These are phyloP conservation scores for Debaryomycetaceae sp. DNA, from an alignment of 1,139 yeast genomes.

Conservation along the genomic window DNA sequence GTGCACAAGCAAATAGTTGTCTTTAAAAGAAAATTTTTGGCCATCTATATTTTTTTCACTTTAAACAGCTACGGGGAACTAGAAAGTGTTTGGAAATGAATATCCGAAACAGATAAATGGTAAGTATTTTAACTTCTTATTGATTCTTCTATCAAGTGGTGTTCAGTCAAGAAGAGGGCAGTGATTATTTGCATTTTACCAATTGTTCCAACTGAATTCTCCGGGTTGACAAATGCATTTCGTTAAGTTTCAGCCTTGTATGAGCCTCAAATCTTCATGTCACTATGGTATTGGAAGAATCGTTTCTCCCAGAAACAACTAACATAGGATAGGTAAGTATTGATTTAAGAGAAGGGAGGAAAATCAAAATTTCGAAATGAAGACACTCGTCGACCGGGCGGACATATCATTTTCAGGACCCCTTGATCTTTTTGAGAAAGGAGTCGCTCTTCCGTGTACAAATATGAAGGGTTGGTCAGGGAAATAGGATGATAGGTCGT, in stretches of 20 bases:
- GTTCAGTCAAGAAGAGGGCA: constrained; percentile 25
- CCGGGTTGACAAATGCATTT: constrained; percentile 72
- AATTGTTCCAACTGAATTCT: constrained; percentile 79
- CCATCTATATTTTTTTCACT: constrained; percentile 6
- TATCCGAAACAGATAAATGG: constrained; percentile 15
- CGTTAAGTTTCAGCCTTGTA: constrained; percentile 89
- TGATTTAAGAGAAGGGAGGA: not conserved
- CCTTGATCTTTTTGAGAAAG: constrained; percentile 38
- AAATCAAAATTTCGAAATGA: constrained; percentile 30
- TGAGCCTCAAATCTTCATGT: constrained; percentile 41
- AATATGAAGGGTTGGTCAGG: constrained; percentile 49
- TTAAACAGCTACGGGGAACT: not conserved
- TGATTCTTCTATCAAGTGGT: not conserved
- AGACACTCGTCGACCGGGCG: constrained; percentile 77
- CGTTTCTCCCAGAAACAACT: not conserved
- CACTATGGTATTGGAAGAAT: not conserved
- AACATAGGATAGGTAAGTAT: not conserved
- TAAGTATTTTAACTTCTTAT: constrained; percentile 9
- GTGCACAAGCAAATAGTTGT: not conserved
- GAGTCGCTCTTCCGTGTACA: constrained; percentile 68
- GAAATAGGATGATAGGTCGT: constrained; percentile 69
- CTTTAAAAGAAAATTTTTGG: constrained; percentile 5
- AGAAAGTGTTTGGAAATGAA: constrained; percentile 4
- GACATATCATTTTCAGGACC: constrained; percentile 46
- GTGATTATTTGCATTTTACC: constrained; percentile 73